phyloP scores from a whole-genome alignment of 805 yeast species.

The Zygoascus flipseniorum region DNA sequence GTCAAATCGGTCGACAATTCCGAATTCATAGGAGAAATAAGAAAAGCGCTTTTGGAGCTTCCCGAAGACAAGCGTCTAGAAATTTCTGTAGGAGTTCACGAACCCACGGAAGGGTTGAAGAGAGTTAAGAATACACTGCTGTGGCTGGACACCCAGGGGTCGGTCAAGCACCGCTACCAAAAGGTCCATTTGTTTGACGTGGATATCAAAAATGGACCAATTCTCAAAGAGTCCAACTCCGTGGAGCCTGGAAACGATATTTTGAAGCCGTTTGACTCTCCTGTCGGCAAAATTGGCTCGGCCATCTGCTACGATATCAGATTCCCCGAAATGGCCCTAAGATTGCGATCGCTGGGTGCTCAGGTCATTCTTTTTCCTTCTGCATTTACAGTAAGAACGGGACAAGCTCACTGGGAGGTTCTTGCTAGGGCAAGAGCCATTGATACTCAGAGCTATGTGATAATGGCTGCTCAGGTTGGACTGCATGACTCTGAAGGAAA shows the following conservation, averaged over 20 bases:
- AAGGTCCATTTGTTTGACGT: conserved; percentile 89
- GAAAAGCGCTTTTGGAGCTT: conserved; percentile 37
- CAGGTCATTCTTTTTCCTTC: conserved; percentile 75
- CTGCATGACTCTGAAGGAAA: conserved; percentile 48
- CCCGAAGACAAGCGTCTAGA: conserved; percentile 39
- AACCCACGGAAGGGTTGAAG: conserved; percentile 40
- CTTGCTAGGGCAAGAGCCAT: conserved; percentile 80
- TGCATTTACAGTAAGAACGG: conserved; percentile 89
- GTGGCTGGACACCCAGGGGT: conserved; percentile 61
- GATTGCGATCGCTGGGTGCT: conserved; percentile 62
- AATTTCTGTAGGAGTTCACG: conserved; percentile 85
- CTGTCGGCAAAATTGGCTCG: conserved; percentile 41
- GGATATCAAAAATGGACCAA: conserved; percentile 70
- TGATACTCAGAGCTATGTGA: conserved; percentile 77
- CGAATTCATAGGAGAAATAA: conserved; percentile 37
- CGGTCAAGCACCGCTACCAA: conserved; percentile 61
- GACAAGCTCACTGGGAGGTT: conserved; percentile 81
- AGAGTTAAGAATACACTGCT: conserved; percentile 65
- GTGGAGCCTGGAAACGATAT: conserved; percentile 69
- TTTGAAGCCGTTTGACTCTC: conserved; percentile 46
- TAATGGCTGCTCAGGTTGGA: conserved; percentile 88
- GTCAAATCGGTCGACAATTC: conserved; percentile 38
- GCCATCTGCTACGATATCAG: conserved; percentile 70
- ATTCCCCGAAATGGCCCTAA: conserved; percentile 71
- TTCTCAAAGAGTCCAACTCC: conserved; percentile 63